Evolutionary conservation across 441 rosid genomes (phyloP).

Genomic region (Populus hybrid): DNA sequence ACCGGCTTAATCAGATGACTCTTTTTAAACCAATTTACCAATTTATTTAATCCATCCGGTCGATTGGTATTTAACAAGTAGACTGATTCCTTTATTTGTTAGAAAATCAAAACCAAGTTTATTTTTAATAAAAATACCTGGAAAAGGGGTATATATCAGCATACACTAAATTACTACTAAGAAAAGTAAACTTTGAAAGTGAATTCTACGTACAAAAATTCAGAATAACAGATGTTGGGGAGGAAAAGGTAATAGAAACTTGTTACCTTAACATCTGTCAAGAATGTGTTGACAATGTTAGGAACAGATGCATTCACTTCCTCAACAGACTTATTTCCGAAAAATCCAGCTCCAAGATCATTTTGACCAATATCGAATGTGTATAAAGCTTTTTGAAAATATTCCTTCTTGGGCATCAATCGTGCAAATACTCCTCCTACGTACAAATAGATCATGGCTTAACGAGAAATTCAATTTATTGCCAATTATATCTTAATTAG

Average conservation of each 20-base stretch:
- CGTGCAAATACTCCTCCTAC: constrained; percentile 27
- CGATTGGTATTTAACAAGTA: fast-evolving
- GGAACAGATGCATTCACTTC: constrained; percentile 65
- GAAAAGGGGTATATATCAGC: too few relatives aligned
- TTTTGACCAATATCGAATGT: constrained; percentile 82
- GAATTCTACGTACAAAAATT: too few relatives aligned
- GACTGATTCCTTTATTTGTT: too few relatives aligned
- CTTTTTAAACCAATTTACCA: fast-evolving
- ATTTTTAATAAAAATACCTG: too few relatives aligned
- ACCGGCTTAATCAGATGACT: fast-evolving
- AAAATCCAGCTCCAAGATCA: constrained; percentile 47
- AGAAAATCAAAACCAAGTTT: too few relatives aligned
- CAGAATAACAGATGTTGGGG: too few relatives aligned
- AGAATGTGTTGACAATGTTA: constrained; percentile 40
- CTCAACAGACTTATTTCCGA: constrained; percentile 39
- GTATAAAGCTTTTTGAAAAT: constrained; percentile 62
- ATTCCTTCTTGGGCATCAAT: constrained; percentile 31
- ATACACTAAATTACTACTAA: too few relatives aligned
- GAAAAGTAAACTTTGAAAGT: too few relatives aligned
- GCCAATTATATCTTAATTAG: constrained; percentile 13
- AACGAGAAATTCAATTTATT: neutral
- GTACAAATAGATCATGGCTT: neutral
- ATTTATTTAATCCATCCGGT: too few relatives aligned
- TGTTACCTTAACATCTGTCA: constrained; percentile 49
- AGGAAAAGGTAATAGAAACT: too few relatives aligned